Evolutionary conservation across 768 basidiomycete genomes (phyloP), one percentile per base, ranked within the genome.

Genomic region (Suillus subaureus): DNA sequence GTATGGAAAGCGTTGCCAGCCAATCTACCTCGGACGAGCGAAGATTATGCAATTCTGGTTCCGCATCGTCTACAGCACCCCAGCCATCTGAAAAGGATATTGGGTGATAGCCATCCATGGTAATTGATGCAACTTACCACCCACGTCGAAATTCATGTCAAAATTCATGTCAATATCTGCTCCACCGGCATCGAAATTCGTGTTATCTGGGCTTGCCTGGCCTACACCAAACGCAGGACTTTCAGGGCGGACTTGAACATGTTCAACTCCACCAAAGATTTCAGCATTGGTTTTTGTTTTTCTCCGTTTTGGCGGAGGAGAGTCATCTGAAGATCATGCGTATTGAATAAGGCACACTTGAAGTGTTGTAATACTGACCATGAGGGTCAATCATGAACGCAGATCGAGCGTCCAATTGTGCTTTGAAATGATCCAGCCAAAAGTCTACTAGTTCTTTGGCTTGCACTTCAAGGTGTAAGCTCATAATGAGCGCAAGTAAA

Each of bases 361-460:
- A 31, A 6, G 21, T 33, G 33, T 61, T 42, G 12, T 4, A n/a
- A 39, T n/a, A 28, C 47, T 58, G 12, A 68, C 54, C 47, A 11
- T 62, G 65, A 49, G 62, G 57, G 16, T 62, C 68, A 35, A 62
- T 21, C 18, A 61, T 52, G 61, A 70, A 68, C 31, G 58, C 83
- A 1, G 84, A 83, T 61, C 85, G 84, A 28, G 89, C 83, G 71
- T 90, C 86, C 3, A 92, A 84, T 70, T 90, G 90, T 1, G 88
- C 80, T 70, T 85, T 90, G 77, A 91, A 88, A 70, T 85, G 89
- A 63, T 86, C 83, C 65, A 85, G 79, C 93, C 93, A 94, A 70
- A 94, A 92, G 64, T 89, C 84, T 0, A 86, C 80, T 51, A 94
- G 75, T n/a, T 82, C 82, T 58, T 85, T 84, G 1, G 89, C 89